Conservation (phyloP, 177 flowering plant species). For the Vitis hybrid region DNA sequence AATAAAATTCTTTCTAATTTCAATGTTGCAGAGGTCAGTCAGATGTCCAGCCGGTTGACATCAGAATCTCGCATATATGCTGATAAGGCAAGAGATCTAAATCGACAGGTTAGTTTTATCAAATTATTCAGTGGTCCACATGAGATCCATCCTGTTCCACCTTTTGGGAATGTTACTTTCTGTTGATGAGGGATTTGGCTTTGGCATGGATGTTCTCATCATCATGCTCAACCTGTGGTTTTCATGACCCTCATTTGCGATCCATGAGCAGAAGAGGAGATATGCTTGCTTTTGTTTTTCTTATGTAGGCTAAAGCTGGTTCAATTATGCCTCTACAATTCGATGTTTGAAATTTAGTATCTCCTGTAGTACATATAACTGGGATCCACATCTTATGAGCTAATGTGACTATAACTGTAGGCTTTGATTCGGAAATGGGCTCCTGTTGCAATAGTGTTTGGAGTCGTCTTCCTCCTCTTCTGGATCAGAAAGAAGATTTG, state of each 20-base stretch:
- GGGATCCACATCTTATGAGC: neutral
- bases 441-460: constrained; percentile 86
- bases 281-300: neutral
- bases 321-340: neutral
- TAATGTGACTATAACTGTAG: constrained; percentile 27
- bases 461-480: constrained; percentile 75
- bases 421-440: constrained; percentile 91
- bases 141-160: neutral
- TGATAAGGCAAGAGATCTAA: constrained; percentile 84
- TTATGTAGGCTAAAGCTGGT: neutral
- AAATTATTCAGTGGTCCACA: neutral
- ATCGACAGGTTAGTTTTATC: constrained; percentile 70
- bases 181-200: too few relatives aligned
- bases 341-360: neutral
- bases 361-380: neutral
- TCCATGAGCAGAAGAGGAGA: too few relatives aligned
- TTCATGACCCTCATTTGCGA: too few relatives aligned
- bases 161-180: neutral
- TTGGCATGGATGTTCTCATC: too few relatives aligned
- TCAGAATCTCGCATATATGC: constrained; percentile 96
- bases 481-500: constrained; percentile 73
- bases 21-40: constrained; percentile 80
- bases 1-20: constrained; percentile 1
- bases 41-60: constrained; percentile 89
- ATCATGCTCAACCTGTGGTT: too few relatives aligned